Conservation (phyloP, 1,284 basidiomycete species). For the Leccinum insigne region DNA sequence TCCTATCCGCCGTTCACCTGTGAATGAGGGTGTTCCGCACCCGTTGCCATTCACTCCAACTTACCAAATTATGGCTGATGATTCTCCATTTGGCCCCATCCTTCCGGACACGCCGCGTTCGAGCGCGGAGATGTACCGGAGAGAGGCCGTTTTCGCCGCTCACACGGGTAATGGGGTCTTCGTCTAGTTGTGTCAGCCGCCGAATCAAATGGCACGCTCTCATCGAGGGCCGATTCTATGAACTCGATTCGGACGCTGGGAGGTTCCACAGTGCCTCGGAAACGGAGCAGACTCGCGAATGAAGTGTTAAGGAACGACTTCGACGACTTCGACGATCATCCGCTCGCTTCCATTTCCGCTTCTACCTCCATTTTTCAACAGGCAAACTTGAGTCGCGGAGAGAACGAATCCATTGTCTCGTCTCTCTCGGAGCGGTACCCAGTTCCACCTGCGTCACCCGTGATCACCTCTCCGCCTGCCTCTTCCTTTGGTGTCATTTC, state of each 20-base stretch:
- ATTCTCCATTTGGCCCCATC: conserved; percentile 33
- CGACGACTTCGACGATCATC: conserved; percentile 6
- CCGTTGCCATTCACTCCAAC: conserved; percentile 23
- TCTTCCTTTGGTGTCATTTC: conserved; percentile 25
- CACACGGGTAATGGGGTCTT: conserved; percentile 22
- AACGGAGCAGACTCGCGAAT: conserved; percentile 22
- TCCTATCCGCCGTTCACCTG: not conserved
- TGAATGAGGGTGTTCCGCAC: not conserved
- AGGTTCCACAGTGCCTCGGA: conserved; percentile 13
- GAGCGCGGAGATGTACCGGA: conserved; percentile 30
- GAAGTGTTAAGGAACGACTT: conserved; percentile 11
- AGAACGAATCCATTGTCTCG: conserved; percentile 19
- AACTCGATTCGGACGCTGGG: conserved; percentile 17
- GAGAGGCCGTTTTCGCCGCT: conserved; percentile 31
- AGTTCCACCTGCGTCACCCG: conserved; percentile 28
- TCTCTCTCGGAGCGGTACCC: conserved; percentile 36
- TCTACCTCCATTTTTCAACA: not conserved
- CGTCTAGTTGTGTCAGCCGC: conserved; percentile 9
- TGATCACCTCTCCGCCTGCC: conserved; percentile 29
- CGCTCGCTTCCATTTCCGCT: conserved; percentile 1
- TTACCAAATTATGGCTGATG: conserved; percentile 20
- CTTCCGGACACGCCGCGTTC: conserved; percentile 33
- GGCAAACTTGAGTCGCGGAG: not conserved
- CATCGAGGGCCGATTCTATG: conserved; percentile 19
- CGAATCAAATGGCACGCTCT: conserved; percentile 4